Base-by-base conservation (phyloP, 331 rosid genomes). In the Pyracantha coccinea region DNA sequence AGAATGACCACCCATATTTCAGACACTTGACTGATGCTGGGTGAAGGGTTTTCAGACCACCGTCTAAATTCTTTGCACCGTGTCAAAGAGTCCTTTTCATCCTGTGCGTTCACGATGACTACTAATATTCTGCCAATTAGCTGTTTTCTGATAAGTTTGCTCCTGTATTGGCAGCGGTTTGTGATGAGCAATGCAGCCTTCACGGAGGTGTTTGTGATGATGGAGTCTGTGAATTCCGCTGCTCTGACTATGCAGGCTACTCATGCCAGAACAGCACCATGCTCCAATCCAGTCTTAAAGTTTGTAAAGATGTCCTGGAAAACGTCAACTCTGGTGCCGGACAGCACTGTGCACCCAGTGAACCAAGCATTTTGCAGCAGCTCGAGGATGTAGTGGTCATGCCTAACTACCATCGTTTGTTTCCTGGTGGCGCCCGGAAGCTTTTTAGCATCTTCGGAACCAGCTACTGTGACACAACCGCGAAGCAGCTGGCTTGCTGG, bases 171-270 rank as follows among this genome's bases (percentile, higher is more conserved):
- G 86, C 96, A 94, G 98, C 95, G 71, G 86, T 91, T 68, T 94
- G 98, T 68, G 98, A 94, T 64, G 97, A 91, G 80, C 98, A 94
- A 83, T 94, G 98, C 85, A 94, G 98, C 82, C 96, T 94, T 66
- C 97, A 94, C 77, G 98, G 98, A 3, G 98, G 98, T 73, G 98
- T 94, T 72, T 94, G 97, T 85, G 98, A 94, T 81, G 87, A 94
- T 80, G 98, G 98, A 35, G 85, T 91, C 72, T 93, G 98, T 58
- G 98, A 93, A 81, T 93, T 93, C 86, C 97, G 98, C 12, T 93
- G 98, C 81, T 91, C 98, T 29, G 98, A 93, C 81, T 94, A 94
- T 60, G 96, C 97, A 5, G 98, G 98, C 70, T 91, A 94, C 80
- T 91, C 96, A 3, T 94, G 98, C 90, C 98, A 90, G 86, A 94